These are phyloP conservation scores for Phaeolepiota aurea DNA, from an alignment of 768 basidiomycete genomes.

Conservation along the genomic window DNA sequence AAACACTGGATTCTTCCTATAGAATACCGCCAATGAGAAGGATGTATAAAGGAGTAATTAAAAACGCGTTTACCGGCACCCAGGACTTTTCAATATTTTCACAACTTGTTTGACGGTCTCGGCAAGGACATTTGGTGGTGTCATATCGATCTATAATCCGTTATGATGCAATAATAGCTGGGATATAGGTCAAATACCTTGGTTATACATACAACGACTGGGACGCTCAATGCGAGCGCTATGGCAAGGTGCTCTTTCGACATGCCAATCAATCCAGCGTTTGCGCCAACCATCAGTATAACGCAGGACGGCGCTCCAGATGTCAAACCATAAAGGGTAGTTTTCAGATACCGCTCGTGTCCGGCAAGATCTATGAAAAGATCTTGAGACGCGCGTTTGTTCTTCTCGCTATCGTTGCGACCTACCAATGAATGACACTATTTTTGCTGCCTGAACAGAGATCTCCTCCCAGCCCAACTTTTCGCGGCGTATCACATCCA, in stretches of 20 bases:
- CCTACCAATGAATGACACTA: constrained; percentile 85
- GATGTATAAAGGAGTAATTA: too few relatives aligned
- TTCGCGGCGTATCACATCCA: constrained; percentile 66
- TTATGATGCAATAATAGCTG: neutral
- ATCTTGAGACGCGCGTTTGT: too few relatives aligned
- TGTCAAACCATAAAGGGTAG: constrained; percentile 90
- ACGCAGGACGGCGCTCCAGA: constrained; percentile 91
- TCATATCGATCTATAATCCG: constrained; percentile 83
- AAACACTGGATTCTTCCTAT: constrained; percentile 75
- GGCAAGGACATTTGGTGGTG: constrained; percentile 83
- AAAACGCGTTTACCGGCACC: constrained; percentile 71
- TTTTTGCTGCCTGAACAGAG: constrained; percentile 79
- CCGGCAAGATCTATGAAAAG: constrained; percentile 83
- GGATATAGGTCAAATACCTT: constrained; percentile 44
- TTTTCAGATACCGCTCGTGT: constrained; percentile 88
- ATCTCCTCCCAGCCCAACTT: constrained; percentile 97
- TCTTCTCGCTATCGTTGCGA: too few relatives aligned
- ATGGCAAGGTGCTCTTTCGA: constrained; percentile 96
- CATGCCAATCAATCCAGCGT: constrained; percentile 89
- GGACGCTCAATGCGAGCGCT: constrained; percentile 86
- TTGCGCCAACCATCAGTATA: constrained; percentile 90
- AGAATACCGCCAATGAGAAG: too few relatives aligned
- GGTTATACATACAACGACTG: constrained; percentile 89
- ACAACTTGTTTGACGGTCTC: constrained; percentile 89
- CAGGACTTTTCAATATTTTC: constrained; percentile 89